These are phyloP conservation scores for Vigna reflexopilosa DNA, from an alignment of 306 rosid genomes.

Conservation along the genomic window DNA sequence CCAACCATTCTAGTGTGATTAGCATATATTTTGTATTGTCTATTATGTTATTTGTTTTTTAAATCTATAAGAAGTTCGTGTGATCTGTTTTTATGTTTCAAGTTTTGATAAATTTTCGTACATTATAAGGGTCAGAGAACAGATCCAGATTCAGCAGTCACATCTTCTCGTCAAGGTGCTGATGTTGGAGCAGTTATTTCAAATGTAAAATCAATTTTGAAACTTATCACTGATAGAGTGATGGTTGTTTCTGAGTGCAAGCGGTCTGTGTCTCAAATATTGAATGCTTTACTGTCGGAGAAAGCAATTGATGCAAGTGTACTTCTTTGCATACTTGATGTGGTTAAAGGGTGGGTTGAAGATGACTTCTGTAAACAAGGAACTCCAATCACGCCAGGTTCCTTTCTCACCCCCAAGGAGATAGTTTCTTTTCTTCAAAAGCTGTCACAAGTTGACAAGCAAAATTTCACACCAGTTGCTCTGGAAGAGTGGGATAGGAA, in stretches of 20 bases:
- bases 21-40: constrained; percentile 20
- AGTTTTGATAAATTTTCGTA: constrained; percentile 31
- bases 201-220: constrained; percentile 83
- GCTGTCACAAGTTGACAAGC: constrained; percentile 93
- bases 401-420: constrained; percentile 88
- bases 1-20: constrained; percentile 1
- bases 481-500: constrained; percentile 92
- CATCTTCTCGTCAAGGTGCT: constrained; percentile 87
- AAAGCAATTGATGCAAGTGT: constrained; percentile 94
- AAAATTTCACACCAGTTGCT: constrained; percentile 65
- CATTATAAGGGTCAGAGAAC: constrained; percentile 77
- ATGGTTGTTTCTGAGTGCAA: constrained; percentile 91
- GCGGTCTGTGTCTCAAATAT: constrained; percentile 80
- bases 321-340: constrained; percentile 95
- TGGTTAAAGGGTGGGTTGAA: constrained; percentile 96
- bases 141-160: constrained; percentile 90
- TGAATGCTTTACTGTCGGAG: constrained; percentile 89
- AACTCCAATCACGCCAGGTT: constrained; percentile 61
- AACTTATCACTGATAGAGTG: constrained; percentile 90
- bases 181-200: constrained; percentile 87
- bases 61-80: constrained; percentile 11
- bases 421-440: constrained; percentile 91
- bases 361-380: constrained; percentile 87
- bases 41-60: constrained; percentile 1
- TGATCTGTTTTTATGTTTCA: constrained; percentile 5